Conservation (phyloP, 148 eudicot species). For the Rheum nobile region DNA sequence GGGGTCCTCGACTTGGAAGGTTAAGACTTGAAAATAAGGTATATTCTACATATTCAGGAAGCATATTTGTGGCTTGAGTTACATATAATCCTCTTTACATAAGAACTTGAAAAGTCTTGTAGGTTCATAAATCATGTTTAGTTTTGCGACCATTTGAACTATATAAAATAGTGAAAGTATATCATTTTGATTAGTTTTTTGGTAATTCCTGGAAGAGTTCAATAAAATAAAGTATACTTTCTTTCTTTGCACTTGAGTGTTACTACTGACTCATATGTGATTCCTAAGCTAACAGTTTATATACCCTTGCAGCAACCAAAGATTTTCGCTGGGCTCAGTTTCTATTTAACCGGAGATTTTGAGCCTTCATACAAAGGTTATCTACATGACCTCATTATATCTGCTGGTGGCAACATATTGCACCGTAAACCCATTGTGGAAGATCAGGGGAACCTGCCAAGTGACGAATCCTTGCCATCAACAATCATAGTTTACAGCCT, state of each 20-base stretch:
- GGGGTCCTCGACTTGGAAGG: slow-evolving; percentile 86
- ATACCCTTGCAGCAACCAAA: slow-evolving; percentile 62
- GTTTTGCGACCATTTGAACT: no score
- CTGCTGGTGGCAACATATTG: slow-evolving; percentile 72
- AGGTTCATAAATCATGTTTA: no score
- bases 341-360: slow-evolving; percentile 70
- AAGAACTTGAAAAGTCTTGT: neutral
- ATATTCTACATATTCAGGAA: neutral
- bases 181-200: neutral
- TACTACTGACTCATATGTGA: neutral
- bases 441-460: slow-evolving; percentile 10
- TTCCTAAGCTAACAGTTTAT: neutral
- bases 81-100: neutral
- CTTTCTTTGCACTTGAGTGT: no score
- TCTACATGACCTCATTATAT: slow-evolving; percentile 64
- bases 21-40: slow-evolving; percentile 65
- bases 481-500: slow-evolving; percentile 50
- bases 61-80: neutral
- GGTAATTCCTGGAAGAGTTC: neutral
- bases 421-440: slow-evolving; percentile 68
- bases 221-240: no score
- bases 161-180: no score
- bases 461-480: slow-evolving; percentile 5
- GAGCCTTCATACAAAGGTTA: slow-evolving; percentile 60
- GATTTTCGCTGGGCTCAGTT: slow-evolving; percentile 54